Conservation (phyloP, 129 eudicot genomes). For the Centella asiatica region DNA sequence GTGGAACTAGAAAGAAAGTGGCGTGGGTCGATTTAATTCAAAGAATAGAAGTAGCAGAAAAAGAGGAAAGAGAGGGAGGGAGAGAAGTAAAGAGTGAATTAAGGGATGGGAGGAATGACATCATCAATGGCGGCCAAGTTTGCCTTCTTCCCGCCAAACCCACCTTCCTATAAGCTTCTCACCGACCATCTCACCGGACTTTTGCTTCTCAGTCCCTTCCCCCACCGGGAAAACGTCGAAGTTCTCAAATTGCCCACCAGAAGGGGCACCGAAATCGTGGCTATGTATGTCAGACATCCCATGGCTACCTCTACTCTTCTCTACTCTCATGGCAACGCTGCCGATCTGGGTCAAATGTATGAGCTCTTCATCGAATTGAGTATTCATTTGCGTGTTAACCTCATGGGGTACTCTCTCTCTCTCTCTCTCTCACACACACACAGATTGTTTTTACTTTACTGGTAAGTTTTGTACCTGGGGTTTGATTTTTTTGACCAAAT, state of each 20-base stretch:
- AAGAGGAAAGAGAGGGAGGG: neutral
- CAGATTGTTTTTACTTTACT: neutral
- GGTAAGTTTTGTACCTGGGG: neutral
- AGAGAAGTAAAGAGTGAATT: neutral
- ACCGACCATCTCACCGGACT: conserved; percentile 61
- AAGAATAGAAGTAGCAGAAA: neutral
- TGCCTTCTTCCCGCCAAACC: conserved; percentile 90
- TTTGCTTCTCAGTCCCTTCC: conserved; percentile 57
- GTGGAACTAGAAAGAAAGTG: too few species aligned
- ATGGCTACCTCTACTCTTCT: conserved; percentile 71
- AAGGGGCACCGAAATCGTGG: conserved; percentile 63
- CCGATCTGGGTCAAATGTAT: conserved; percentile 92
- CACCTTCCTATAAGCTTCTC: conserved; percentile 75
- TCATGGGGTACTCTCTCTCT: conserved; percentile 45
- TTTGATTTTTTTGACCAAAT: neutral
- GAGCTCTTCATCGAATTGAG: conserved; percentile 74
- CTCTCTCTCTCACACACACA: neutral
- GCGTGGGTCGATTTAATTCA: too few species aligned
- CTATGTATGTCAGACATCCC: conserved; percentile 61
- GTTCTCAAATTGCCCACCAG: conserved; percentile 55
- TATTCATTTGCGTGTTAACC: conserved; percentile 71
- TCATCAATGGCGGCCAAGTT: conserved; percentile 97
- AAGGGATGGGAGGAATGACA: conserved; percentile 84
- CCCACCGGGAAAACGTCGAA: conserved; percentile 86
- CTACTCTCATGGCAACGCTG: conserved; percentile 87